These are phyloP conservation scores for Alternaria longipes DNA, from an alignment of 2,329 filamentous ascomycete species.

Conservation along the genomic window DNA sequence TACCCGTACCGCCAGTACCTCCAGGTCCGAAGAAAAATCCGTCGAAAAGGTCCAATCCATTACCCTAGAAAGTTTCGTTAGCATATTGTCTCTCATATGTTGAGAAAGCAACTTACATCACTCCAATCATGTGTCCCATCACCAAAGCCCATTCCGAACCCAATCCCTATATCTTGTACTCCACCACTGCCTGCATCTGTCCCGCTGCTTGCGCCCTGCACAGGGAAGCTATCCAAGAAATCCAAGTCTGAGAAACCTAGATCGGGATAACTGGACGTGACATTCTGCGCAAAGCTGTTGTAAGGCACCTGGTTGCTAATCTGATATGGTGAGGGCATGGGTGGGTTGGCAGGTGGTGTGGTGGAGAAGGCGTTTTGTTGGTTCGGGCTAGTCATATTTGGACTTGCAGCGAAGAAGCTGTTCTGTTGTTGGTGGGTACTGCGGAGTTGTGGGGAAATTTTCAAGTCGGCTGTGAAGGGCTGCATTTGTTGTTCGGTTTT, in stretches of 20 bases:
- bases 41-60: constrained; percentile 66
- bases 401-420: constrained; percentile 16
- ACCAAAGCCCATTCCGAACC: constrained; percentile 58
- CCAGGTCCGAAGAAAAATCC: constrained; percentile 60
- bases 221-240: constrained; percentile 62
- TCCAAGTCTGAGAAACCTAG: constrained; percentile 60
- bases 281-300: constrained; percentile 40
- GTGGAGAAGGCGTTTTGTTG: constrained; percentile 25
- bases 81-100: background rate
- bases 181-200: constrained; percentile 50
- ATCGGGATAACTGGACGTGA: constrained; percentile 42
- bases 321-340: constrained; percentile 40
- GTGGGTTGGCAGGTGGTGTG: constrained; percentile 6
- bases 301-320: constrained; percentile 41
- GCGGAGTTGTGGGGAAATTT: constrained; percentile 50
- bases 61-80: constrained; percentile 19
- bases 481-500: constrained; percentile 37
- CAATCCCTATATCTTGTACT: constrained; percentile 69
- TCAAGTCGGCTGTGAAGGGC: constrained; percentile 38
- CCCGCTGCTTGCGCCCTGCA: constrained; percentile 32
- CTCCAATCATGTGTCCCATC: constrained; percentile 67
- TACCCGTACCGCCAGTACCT: constrained; percentile 10
- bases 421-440: constrained; percentile 21
- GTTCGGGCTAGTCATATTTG: constrained; percentile 28
- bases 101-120: constrained; percentile 30